Evolutionary conservation across 1,139 yeast species (phyloP).

Genomic region (Taiozyma sp.): DNA sequence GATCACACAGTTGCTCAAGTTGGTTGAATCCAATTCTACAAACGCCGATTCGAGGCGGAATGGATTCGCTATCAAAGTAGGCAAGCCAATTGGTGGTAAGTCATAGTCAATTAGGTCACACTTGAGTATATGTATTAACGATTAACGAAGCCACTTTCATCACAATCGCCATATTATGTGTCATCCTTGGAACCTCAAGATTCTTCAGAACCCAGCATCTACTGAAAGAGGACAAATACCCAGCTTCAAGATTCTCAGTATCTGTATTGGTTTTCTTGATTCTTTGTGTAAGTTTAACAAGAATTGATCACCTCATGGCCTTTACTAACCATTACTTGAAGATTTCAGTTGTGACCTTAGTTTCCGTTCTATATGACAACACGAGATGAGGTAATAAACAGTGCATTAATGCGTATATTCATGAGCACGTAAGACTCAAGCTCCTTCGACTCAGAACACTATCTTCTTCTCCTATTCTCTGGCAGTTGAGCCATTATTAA

Average conservation of each 20-base stretch:
- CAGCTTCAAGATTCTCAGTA: conserved; percentile 40
- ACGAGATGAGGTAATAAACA: neutral
- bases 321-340: conserved; percentile 1
- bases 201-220: conserved; percentile 42
- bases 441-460: neutral
- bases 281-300: conserved; percentile 27
- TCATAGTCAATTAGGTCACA: neutral
- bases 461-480: no score
- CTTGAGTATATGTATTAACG: conserved; percentile 1
- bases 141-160: conserved; percentile 31
- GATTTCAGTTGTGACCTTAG: conserved; percentile 11
- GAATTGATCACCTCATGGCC: neutral
- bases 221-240: conserved; percentile 42
- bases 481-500: no score
- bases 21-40: conserved; percentile 17
- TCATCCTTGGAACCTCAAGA: conserved; percentile 37
- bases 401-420: no score
- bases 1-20: conserved; percentile 45
- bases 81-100: conserved; percentile 24
- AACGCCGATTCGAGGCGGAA: conserved; percentile 5
- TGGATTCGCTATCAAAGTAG: conserved; percentile 10
- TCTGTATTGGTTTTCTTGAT: conserved; percentile 33
- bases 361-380: conserved; percentile 10
- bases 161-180: conserved; percentile 34
- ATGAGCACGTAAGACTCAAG: neutral